Conservation (phyloP, 2,329 filamentous ascomycete genomes). For the Cladosporium sp. region DNA sequence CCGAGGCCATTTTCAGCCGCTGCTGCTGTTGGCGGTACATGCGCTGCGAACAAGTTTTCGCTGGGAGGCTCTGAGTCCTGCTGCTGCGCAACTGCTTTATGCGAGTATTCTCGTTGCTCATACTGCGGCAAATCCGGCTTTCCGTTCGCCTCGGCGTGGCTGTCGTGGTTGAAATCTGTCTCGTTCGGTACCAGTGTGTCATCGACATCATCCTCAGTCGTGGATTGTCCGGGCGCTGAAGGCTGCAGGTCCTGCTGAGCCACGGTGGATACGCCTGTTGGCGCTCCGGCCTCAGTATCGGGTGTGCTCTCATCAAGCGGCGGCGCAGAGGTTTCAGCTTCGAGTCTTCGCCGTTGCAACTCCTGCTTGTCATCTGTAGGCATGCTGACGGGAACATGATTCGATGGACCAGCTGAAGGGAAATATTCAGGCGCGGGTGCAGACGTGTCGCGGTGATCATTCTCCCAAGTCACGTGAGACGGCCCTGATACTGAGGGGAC, state of each 20-base stretch:
- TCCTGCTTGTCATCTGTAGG: conserved; percentile 74
- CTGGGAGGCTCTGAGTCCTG: background rate
- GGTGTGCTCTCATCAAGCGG: conserved; percentile 11
- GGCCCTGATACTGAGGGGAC: background rate
- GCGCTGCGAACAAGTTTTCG: background rate
- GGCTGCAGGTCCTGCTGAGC: background rate
- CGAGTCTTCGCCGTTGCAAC: conserved; percentile 51
- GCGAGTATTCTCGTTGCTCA: conserved; percentile 15
- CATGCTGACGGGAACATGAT: background rate
- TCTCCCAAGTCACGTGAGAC: background rate
- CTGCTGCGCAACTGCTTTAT: background rate
- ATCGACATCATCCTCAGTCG: background rate
- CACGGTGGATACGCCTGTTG: background rate
- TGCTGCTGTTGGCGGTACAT: background rate
- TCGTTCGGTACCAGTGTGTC: conserved; percentile 1
- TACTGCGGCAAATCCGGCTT: conserved; percentile 17
- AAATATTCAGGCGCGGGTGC: conserved; percentile 16
- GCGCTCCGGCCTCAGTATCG: background rate
- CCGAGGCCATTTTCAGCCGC: too few relatives aligned
- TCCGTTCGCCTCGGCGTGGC: conserved; percentile 19
- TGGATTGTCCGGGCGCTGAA: background rate
- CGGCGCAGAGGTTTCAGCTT: conserved; percentile 41
- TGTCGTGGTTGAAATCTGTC: conserved; percentile 11
- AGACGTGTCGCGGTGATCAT: conserved; percentile 15
- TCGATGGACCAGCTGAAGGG: conserved; percentile 10